Evolutionary conservation across 345 rosid genomes (phyloP), one percentile per base, ranked within the genome.

Genomic region (Eucalyptus fibrosa): DNA sequence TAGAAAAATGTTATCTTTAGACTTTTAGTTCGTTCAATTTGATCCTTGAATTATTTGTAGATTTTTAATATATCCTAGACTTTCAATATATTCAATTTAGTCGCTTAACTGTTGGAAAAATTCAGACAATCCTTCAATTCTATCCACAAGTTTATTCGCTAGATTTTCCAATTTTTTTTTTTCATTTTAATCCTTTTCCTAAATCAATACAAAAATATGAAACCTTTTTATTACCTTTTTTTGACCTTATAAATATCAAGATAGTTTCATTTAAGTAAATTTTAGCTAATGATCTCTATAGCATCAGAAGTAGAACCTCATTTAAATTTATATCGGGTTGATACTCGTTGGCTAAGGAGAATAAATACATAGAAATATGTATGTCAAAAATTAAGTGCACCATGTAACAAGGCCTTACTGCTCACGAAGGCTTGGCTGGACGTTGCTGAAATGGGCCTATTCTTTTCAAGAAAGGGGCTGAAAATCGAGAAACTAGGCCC

Each of bases 81-180:
- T 56, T 56, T 56, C 30, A 9, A 44, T 42, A 10, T 49, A 8
- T 44, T 26, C 12, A 86, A 47, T 49, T 23, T 86, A 11, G 4
- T 12, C 0, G 2, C 15, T 6, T 28, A 60, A 12, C 8, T 60
- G 4, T 12, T 12, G 0, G 0, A 60, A 0, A 60, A 60, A 60
- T 60, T 60, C 67, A 60, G 7, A 60, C 16, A 60, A 12, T 60
- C 67, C 32, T 60, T 60, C 32, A 60, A 60, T 60, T 26, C 16
- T 12, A 3, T 60, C n/a, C 32, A 26, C 67, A 28, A 60, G 8
- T 60, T 60, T 60, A 60, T 28, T 28, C 17, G 8, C 1, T 0
- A 60, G 8, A 60, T 12, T 60, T 60, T 60, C 32, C 67, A 60
- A 28, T 60, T 16, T 5, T 60, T 12, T 28, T 60, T 12, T 5